Percentiles rank a stretch among this genome's conserved stretches.
Evolutionary conservation across 345 rosid genomes (phyloP).

Genomic region (Brassica napus): DNA sequence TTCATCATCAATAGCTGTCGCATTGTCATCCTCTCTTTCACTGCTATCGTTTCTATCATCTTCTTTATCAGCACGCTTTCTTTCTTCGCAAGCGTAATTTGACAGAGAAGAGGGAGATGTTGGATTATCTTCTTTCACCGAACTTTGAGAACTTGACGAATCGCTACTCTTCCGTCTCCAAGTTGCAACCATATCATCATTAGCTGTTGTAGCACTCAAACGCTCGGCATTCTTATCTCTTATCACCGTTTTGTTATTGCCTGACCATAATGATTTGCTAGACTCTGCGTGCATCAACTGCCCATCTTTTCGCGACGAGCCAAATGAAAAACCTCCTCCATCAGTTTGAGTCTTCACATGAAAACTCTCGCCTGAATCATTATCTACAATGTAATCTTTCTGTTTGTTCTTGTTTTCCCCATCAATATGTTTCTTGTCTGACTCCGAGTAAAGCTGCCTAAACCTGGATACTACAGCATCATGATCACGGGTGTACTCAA

Average conservation of each 20-base stretch:
- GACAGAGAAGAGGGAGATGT: slow-evolving; percentile 70
- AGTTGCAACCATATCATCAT: slow-evolving; percentile 68
- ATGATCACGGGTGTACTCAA: slow-evolving; percentile 73
- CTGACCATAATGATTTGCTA: slow-evolving; percentile 69
- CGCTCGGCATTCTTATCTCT: slow-evolving; percentile 53
- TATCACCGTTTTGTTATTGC: slow-evolving; percentile 48
- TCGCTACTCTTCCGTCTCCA: slow-evolving; percentile 83
- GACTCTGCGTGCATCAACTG: slow-evolving; percentile 57
- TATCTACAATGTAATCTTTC: slow-evolving; percentile 50
- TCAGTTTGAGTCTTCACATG: slow-evolving; percentile 57
- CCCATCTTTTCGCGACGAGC: slow-evolving; percentile 64
- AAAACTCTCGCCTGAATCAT: slow-evolving; percentile 49
- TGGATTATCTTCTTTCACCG: slow-evolving; percentile 60
- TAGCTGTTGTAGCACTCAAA: slow-evolving; percentile 55
- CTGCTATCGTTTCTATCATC: slow-evolving; percentile 54
- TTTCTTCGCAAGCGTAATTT: slow-evolving; percentile 62
- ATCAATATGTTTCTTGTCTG: slow-evolving; percentile 57
- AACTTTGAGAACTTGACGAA: slow-evolving; percentile 71
- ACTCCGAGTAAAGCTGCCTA: slow-evolving; percentile 46
- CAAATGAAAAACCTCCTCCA: slow-evolving; percentile 76
- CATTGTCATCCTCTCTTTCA: slow-evolving; percentile 69
- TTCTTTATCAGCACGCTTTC: slow-evolving; percentile 57
- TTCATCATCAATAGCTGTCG: slow-evolving; percentile 78
- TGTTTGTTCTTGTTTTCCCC: slow-evolving; percentile 50
- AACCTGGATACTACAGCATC: slow-evolving; percentile 60